A percentile compares a stretch with the other conserved stretches of the same genome.
These are phyloP conservation scores for Copromyces sp. DNA, from an alignment of 495 filamentous ascomycete genomes.

Conservation along the genomic window DNA sequence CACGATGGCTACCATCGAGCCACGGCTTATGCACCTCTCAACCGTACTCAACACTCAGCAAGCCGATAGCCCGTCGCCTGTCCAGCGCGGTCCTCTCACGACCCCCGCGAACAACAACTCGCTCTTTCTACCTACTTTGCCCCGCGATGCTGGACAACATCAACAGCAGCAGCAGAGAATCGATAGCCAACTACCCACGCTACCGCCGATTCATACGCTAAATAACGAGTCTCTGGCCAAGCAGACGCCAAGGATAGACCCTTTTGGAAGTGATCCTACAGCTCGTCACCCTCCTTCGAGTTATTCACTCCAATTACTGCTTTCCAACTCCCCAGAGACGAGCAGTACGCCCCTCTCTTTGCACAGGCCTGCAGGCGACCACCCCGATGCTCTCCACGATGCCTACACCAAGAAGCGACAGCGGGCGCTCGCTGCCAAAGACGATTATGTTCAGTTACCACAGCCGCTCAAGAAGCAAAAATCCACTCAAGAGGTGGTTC, in stretches of 20 bases:
- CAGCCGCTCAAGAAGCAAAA: constrained; percentile 50
- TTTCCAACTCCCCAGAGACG: constrained; percentile 19
- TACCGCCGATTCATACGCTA: constrained; percentile 26
- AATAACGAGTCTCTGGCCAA: constrained; percentile 16
- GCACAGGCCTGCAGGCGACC: constrained; percentile 37
- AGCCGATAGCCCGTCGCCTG: constrained; percentile 33
- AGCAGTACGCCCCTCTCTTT: constrained; percentile 31
- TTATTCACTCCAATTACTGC: constrained; percentile 17
- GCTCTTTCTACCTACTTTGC: constrained; percentile 36
- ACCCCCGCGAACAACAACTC: constrained; percentile 15
- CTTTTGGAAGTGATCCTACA: constrained; percentile 4
- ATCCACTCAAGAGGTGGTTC: constrained; percentile 32
- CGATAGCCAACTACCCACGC: constrained; percentile 24
- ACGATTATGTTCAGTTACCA: constrained; percentile 45
- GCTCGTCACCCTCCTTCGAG: constrained; percentile 9
- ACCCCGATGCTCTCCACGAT: constrained; percentile 23
- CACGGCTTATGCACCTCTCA: constrained; percentile 43
- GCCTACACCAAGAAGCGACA: constrained; percentile 38
- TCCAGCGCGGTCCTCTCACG: constrained; percentile 28
- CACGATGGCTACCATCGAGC: constrained; percentile 50
- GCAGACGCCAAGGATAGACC: constrained; percentile 6
- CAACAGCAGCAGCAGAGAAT: constrained; percentile 16
- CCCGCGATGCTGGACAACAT: constrained; percentile 24
- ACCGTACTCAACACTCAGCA: constrained; percentile 36
- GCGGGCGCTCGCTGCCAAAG: constrained; percentile 31